These are phyloP conservation scores for Flaveria linearis DNA, from an alignment of 129 eudicot species.

Conservation along the genomic window DNA sequence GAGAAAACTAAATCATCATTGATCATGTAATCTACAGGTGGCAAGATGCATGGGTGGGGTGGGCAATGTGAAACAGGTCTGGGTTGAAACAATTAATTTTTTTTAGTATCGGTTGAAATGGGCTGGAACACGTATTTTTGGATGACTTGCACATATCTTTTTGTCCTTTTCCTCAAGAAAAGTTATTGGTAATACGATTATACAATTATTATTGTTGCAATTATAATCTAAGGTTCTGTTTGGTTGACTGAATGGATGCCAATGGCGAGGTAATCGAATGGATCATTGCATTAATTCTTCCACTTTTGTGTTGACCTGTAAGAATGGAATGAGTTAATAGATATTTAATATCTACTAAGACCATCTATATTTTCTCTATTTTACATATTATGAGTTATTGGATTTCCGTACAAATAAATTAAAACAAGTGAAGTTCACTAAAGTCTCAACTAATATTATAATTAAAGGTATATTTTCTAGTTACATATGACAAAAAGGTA, in stretches of 20 bases:
- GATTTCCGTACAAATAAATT: too few relatives aligned
- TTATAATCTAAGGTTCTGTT: not conserved
- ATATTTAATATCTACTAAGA: not conserved
- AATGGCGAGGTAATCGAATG: not conserved
- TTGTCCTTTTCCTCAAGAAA: not conserved
- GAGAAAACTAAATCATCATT: slow-evolving; percentile 1
- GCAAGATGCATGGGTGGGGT: not conserved
- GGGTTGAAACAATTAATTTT: not conserved
- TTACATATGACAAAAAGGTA: too few relatives aligned
- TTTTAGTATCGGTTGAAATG: not conserved
- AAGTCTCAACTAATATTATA: too few relatives aligned
- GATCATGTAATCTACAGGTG: slow-evolving; percentile 1
- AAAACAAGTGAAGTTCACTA: too few relatives aligned
- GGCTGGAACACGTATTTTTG: not conserved
- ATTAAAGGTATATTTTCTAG: too few relatives aligned
- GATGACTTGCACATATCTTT: not conserved
- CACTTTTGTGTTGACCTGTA: not conserved
- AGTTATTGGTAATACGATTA: not conserved
- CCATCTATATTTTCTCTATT: not conserved
- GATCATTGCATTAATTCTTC: not conserved
- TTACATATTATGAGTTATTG: not conserved
- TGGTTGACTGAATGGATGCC: not conserved
- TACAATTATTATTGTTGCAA: not conserved
- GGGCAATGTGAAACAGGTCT: not conserved
- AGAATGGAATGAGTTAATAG: not conserved